These are phyloP conservation scores for Tuber borchii DNA, from an alignment of 495 filamentous ascomycete genomes.

Conservation along the genomic window DNA sequence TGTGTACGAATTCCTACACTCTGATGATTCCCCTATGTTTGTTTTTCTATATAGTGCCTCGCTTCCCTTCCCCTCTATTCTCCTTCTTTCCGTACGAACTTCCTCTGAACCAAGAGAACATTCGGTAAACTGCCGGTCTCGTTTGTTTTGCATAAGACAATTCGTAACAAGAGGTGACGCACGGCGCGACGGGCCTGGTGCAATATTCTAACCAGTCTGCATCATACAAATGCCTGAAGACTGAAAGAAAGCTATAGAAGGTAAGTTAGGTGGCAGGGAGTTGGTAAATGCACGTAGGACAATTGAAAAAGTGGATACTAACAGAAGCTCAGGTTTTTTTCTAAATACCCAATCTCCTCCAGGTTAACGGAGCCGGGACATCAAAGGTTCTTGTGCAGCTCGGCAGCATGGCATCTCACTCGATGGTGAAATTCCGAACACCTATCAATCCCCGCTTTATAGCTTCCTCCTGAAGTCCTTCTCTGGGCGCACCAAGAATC, in stretches of 20 bases:
- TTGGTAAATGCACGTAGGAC: neutral
- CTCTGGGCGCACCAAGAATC: neutral
- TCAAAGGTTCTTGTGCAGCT: neutral
- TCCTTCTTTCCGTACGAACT: too few species aligned
- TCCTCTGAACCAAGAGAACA: too few species aligned
- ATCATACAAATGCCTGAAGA: neutral
- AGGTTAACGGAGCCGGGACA: neutral
- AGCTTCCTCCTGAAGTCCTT: neutral
- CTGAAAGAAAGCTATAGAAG: neutral
- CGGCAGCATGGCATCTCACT: neutral
- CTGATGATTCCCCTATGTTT: too few species aligned
- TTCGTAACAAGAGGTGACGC: neutral
- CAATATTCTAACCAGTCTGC: accelerated
- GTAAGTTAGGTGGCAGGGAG: neutral
- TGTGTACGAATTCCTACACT: too few species aligned
- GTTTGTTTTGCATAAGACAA: too few species aligned
- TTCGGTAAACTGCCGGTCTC: too few species aligned
- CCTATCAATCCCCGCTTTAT: neutral
- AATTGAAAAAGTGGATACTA: neutral
- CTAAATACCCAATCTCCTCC: neutral
- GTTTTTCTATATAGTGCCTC: too few species aligned
- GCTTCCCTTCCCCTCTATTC: too few species aligned
- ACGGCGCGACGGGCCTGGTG: neutral
- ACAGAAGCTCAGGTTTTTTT: neutral
- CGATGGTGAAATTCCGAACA: neutral